Evolutionary conservation across 108 stramenopile genomes (phyloP), one percentile per base, ranked within the genome.

Genomic region (Pseudonitzschia pungens): DNA sequence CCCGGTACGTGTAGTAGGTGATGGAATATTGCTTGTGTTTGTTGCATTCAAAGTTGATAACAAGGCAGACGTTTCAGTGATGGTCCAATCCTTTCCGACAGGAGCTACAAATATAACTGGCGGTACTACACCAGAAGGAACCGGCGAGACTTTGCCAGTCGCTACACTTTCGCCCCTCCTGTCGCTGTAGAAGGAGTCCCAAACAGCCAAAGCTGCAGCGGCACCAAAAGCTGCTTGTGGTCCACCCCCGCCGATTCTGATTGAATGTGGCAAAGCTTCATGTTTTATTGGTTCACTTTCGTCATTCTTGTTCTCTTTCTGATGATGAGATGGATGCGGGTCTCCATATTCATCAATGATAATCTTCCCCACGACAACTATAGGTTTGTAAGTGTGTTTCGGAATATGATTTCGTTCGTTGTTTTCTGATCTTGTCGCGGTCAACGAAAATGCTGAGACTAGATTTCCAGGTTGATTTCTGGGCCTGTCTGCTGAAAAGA

Each of bases 201-300:
- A 31, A 27, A 63, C 73, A 7, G 77, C 80, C 8, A 86, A 66
- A 20, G 79, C 80, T 22, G 72, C 70, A 41, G 83, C 85, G 16
- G 83, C 83, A 44, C 80, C 85, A 63, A 62, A 79, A 0, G 83
- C 85, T 45, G 85, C 83, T 42, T 86, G 85, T 3, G 85, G 85
- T 8, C 85, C 85, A 28, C 85, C 85, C 18, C 85, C 85, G 33
- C 85, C 85, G n/a, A 86, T 68, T 8, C 70, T 50, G 2, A 59
- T 21, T 55, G 43, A 27, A 8, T 15, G 69, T 56, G 58, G 18
- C 45, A 18, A 48, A 48, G 45, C 3, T 55, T 50, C 41, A 1
- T 31, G 29, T 20, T 74, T 50, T 40, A 2, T 1, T n/a, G 41
- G 29, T 26, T n/a, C 21, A n/a, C 2, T 12, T 26, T 31, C 15